These are phyloP conservation scores for Gelatoporia subvermispora DNA, from an alignment of 768 basidiomycete genomes.

Conservation along the genomic window DNA sequence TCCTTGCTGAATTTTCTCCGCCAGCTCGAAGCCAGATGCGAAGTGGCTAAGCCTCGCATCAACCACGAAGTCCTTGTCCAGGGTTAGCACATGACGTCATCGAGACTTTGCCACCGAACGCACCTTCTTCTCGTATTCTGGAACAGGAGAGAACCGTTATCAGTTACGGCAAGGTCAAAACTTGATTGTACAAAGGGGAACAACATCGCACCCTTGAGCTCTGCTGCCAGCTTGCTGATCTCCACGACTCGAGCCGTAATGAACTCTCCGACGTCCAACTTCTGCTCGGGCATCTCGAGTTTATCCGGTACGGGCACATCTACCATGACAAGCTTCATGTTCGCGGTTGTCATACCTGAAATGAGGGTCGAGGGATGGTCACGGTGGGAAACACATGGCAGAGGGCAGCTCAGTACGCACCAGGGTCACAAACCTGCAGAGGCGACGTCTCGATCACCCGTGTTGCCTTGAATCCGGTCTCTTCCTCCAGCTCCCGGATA, in stretches of 20 bases:
- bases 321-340: slow-evolving; percentile 82
- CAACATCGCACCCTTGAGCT: slow-evolving; percentile 54
- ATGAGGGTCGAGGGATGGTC: not conserved
- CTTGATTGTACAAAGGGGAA: not conserved
- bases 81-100: too few species aligned
- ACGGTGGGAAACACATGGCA: slow-evolving; percentile 6
- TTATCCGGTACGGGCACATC: slow-evolving; percentile 61
- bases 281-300: slow-evolving; percentile 64
- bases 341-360: slow-evolving; percentile 88
- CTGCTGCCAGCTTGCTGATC: slow-evolving; percentile 53
- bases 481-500: slow-evolving; percentile 86
- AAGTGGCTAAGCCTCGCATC: slow-evolving; percentile 79
- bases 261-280: slow-evolving; percentile 83
- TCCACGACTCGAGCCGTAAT: slow-evolving; percentile 73
- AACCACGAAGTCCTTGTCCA: slow-evolving; percentile 42
- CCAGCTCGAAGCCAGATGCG: slow-evolving; percentile 64
- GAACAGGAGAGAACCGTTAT: not conserved
- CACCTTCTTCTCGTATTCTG: slow-evolving; percentile 61
- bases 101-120: not conserved
- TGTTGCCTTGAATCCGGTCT: slow-evolving; percentile 80
- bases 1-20: slow-evolving; percentile 29
- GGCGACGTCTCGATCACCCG: slow-evolving; percentile 60
- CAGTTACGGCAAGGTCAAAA: not conserved
- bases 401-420: slow-evolving; percentile 30
- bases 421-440: slow-evolving; percentile 65